These are phyloP conservation scores for Naganishia onofrii DNA, from an alignment of 768 basidiomycete genomes.

Conservation along the genomic window DNA sequence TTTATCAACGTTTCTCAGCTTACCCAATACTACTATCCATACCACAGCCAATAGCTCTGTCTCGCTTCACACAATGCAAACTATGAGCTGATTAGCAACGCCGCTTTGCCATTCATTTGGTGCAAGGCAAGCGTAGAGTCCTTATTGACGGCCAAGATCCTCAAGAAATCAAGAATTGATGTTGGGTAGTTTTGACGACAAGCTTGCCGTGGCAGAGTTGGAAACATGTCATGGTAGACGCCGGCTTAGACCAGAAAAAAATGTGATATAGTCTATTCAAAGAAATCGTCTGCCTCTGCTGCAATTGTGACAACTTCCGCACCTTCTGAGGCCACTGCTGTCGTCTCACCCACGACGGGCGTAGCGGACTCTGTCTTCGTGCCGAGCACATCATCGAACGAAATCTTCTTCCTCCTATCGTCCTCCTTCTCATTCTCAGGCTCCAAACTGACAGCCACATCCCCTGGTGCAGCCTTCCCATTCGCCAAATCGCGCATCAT, in stretches of 20 bases:
- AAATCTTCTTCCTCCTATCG: conserved; percentile 27
- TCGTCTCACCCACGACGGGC: conserved; percentile 4
- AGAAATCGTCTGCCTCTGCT: conserved; percentile 43
- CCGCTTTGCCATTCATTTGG: too few relatives aligned
- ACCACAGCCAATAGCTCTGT: too few relatives aligned
- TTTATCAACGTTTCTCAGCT: too few relatives aligned
- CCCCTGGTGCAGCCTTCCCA: conserved; percentile 23
- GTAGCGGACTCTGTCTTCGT: neutral
- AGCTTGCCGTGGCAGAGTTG: too few relatives aligned
- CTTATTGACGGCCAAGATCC: too few relatives aligned
- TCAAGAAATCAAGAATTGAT: too few relatives aligned
- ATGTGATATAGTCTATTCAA: conserved; percentile 29
- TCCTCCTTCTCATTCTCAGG: conserved; percentile 37
- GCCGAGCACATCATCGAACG: conserved; percentile 1
- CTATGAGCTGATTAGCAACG: too few relatives aligned
- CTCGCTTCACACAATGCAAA: too few relatives aligned
- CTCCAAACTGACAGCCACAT: conserved; percentile 31
- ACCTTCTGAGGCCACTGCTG: conserved; percentile 1
- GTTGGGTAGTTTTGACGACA: too few relatives aligned
- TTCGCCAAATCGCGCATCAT: conserved; percentile 34
- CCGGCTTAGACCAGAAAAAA: neutral
- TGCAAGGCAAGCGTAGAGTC: too few relatives aligned
- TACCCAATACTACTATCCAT: too few relatives aligned
- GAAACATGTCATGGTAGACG: too few relatives aligned
- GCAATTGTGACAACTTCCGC: conserved; percentile 24